A percentile compares a stretch with the other conserved stretches of the same genome.
Conservation (phyloP, 1,284 basidiomycete species). For the Sanghuangporus baumii region DNA sequence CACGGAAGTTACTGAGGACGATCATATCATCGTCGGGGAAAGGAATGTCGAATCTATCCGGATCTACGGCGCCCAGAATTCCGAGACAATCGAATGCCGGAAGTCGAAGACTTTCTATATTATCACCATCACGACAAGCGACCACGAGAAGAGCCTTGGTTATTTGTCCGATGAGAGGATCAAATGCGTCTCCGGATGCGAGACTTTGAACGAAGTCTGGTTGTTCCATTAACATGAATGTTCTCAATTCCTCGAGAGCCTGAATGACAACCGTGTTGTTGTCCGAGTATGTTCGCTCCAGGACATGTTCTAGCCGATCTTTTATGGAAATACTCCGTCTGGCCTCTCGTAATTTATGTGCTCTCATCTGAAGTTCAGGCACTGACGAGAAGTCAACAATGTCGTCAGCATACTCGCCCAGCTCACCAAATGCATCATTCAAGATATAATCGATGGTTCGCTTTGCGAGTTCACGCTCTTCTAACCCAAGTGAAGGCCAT, state of each 20-base stretch:
- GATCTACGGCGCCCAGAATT: constrained; percentile 92
- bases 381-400: constrained; percentile 74
- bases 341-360: constrained; percentile 41
- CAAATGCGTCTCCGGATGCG: constrained; percentile 83
- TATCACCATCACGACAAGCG: constrained; percentile 75
- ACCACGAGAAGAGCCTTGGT: constrained; percentile 68
- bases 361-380: constrained; percentile 53
- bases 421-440: constrained; percentile 52
- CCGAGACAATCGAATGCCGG: constrained; percentile 90
- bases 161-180: constrained; percentile 69
- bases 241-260: constrained; percentile 74
- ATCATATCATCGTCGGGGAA: constrained; percentile 63
- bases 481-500: constrained; percentile 65
- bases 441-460: constrained; percentile 71
- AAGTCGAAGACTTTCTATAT: constrained; percentile 59
- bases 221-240: constrained; percentile 50
- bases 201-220: constrained; percentile 53
- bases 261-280: constrained; percentile 78
- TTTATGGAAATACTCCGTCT: constrained; percentile 49
- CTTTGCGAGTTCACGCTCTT: constrained; percentile 51
- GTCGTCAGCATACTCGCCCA: constrained; percentile 62
- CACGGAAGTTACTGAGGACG: constrained; percentile 78
- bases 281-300: constrained; percentile 75
- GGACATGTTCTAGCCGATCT: constrained; percentile 59
- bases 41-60: constrained; percentile 81